Base-by-base conservation (phyloP, 1,284 basidiomycete genomes). In the Cutaneotrichosporon sp. region DNA sequence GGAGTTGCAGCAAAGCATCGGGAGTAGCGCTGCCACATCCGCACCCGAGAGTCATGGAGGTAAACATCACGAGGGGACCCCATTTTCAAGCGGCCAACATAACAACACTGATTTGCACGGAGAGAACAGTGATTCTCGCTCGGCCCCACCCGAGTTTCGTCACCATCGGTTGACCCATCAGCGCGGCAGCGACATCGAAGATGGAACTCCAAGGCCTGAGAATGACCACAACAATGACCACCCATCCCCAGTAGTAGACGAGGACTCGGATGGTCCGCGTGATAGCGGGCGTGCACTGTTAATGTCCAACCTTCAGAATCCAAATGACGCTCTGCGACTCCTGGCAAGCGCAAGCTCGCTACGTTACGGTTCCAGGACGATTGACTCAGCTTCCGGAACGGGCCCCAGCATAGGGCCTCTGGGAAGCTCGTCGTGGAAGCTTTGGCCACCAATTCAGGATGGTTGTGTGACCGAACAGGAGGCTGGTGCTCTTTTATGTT, bases 301-400 rank as follows among this genome's bases (percentile, higher is more conserved):
- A 33, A 45, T 26, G 20, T 41, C 45, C 18, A 51, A 44, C 33
- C 56, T 57, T 21, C 49, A 57, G 49, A 53, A 57, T 21, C 56
- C 56, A 7, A 48, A 45, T 22, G 56, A 57, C 21, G 56, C 56
- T 14, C 52, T 57, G 17, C 46, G 41, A 12, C 52, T 57, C 4
- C 52, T 57, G 8, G 56, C 56, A 4, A 48, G 40, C 7, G 56
- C 56, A 5, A 48, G 45, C 34, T 21, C 18, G 2, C 33, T 45
- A 35, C 30, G 20, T 23, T 57, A 18, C 49, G 48, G 22, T 51
- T 54, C 42, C 23, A 22, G 22, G 12, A 17, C 23, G 23, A 33
- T 23, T 8, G 26, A 22, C 15, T 33, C 23, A 14, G 23, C 9
- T 18, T 13, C 12, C 18, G 15, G 14, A 30, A 33, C 33, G 12